A percentile compares a stretch with the other conserved stretches of the same genome.
phyloP scores from a whole-genome alignment of 2,329 filamentous ascomycete genomes.

The Eurotiales sp. region DNA sequence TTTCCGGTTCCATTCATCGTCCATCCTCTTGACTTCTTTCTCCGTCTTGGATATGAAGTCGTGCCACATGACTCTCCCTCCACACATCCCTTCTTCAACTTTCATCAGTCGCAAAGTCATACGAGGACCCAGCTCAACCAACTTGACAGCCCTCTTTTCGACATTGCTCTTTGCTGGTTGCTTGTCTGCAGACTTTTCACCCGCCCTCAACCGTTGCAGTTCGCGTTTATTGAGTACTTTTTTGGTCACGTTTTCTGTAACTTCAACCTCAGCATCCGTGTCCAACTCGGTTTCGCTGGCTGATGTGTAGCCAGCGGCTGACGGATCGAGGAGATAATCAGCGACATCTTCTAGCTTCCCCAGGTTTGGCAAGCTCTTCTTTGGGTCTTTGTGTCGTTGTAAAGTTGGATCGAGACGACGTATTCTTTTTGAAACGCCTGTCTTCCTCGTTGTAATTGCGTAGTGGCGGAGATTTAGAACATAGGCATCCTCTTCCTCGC shows the following conservation, averaged over 20 bases:
- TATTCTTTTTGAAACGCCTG: conserved; percentile 78
- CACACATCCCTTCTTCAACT: conserved; percentile 89
- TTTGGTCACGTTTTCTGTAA: conserved; percentile 56
- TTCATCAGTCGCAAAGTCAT: conserved; percentile 88
- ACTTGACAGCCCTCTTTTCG: conserved; percentile 82
- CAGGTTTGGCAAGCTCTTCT: conserved; percentile 77
- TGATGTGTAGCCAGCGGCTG: conserved; percentile 80
- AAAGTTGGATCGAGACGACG: conserved; percentile 82
- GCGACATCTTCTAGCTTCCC: conserved; percentile 89
- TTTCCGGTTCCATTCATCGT: conserved; percentile 76
- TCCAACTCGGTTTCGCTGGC: conserved; percentile 91
- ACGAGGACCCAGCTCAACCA: conserved; percentile 86
- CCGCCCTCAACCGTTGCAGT: conserved; percentile 42
- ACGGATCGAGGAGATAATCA: conserved; percentile 83
- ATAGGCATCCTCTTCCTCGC: conserved; percentile 62
- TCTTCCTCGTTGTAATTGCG: conserved; percentile 84
- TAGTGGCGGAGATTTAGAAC: conserved; percentile 88
- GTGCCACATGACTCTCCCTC: conserved; percentile 95
- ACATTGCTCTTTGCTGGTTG: conserved; percentile 49
- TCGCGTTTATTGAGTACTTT: conserved; percentile 53
- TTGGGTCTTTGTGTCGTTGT: conserved; percentile 65
- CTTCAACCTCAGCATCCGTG: conserved; percentile 92
- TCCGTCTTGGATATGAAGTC: conserved; percentile 85
- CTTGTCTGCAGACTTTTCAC: conserved; percentile 45
- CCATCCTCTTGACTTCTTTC: conserved; percentile 71